Conservation (phyloP, 164 flowering plant species). For the Sextonia rubra region DNA sequence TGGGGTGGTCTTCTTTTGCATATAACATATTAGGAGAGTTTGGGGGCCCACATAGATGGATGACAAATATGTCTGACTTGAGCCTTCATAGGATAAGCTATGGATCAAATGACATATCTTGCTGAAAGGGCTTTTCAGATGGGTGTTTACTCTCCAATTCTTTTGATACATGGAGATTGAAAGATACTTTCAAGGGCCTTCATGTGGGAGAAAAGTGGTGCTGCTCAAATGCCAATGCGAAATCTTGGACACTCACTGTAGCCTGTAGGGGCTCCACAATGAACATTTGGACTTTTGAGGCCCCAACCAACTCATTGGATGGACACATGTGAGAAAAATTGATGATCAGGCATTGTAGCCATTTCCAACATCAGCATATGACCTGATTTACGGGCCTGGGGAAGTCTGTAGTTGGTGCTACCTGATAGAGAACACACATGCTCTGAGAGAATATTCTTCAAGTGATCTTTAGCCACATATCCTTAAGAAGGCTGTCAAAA, state of each 20-base stretch:
- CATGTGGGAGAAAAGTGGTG: not conserved
- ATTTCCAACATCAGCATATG: not conserved
- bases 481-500: not conserved
- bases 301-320: not conserved
- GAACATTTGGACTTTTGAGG: too few species aligned
- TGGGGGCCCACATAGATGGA: conserved; percentile 70
- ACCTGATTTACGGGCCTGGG: too few species aligned
- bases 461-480: not conserved
- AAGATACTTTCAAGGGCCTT: not conserved
- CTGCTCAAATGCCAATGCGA: not conserved
- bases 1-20: conserved; percentile 81
- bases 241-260: too few species aligned
- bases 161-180: not conserved
- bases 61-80: conserved; percentile 68
- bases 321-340: not conserved
- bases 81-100: conserved; percentile 81
- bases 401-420: too few species aligned
- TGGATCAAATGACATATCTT: conserved; percentile 65
- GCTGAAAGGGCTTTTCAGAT: conserved; percentile 19
- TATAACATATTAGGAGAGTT: conserved; percentile 67
- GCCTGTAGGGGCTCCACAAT: not conserved
- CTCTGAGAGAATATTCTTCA: not conserved
- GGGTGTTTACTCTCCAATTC: not conserved
- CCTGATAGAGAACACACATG: too few species aligned
- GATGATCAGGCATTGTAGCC: not conserved